A percentile compares a stretch with the other conserved stretches of the same genome.
Conservation (phyloP, 2,329 filamentous ascomycete species). For the Pseudohalonectria lignicola region DNA sequence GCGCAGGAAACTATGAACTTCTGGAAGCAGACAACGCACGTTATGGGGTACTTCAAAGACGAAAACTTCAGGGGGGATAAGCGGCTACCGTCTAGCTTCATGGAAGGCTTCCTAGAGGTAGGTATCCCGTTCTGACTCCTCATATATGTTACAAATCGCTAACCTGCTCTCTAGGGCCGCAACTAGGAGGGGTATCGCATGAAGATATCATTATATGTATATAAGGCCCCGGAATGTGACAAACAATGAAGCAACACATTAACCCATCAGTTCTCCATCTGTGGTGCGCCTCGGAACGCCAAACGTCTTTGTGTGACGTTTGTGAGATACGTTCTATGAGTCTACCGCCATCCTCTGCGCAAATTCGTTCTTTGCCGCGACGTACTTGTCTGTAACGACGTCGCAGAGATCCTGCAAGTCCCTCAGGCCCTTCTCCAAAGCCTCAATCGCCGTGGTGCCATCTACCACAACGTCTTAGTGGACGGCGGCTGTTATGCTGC, state of each 20-base stretch:
- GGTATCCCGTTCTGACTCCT: conserved; percentile 16
- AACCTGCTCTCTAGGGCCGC: conserved; percentile 32
- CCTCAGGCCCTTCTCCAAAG: conserved; percentile 78
- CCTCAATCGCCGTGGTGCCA: conserved; percentile 68
- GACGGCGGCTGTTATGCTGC: too few relatives aligned
- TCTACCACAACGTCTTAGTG: conserved; percentile 37
- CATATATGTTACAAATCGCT: too few relatives aligned
- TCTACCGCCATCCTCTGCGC: conserved; percentile 1
- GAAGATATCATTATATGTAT: not conserved
- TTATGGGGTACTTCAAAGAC: conserved; percentile 92
- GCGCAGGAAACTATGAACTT: conserved; percentile 92
- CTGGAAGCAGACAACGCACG: conserved; percentile 94
- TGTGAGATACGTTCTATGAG: not conserved
- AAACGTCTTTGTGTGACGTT: not conserved
- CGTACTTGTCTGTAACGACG: conserved; percentile 86
- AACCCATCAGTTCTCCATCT: not conserved
- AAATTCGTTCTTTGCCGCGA: conserved; percentile 52
- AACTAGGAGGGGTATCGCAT: conserved; percentile 29
- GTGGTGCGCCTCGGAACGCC: conserved; percentile 2
- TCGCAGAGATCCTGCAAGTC: conserved; percentile 90
- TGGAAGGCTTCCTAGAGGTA: conserved; percentile 91
- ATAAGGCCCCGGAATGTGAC: not conserved
- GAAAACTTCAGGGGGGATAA: conserved; percentile 69
- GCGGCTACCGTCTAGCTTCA: conserved; percentile 79
- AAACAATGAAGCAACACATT: not conserved